These are phyloP conservation scores for Aspergillus sp. DNA, from an alignment of 2,329 filamentous ascomycete genomes.

Conservation along the genomic window DNA sequence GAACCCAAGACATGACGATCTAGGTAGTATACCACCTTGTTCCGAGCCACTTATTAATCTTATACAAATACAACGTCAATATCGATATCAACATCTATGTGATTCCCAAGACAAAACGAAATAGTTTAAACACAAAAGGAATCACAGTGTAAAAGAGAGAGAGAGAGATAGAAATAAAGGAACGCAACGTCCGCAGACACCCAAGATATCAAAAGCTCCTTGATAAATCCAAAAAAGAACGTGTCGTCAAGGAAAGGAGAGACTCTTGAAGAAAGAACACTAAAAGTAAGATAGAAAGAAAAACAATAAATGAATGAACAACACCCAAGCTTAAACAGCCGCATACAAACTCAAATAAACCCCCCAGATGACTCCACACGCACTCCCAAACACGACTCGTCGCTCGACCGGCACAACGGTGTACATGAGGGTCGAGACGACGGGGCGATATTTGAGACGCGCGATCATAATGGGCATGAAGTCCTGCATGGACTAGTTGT, in stretches of 20 bases:
- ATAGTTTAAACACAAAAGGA: too few relatives aligned
- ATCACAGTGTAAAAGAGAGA: too few relatives aligned
- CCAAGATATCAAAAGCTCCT: too few relatives aligned
- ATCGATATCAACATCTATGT: too few relatives aligned
- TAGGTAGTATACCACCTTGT: too few relatives aligned
- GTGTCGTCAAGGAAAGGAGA: not conserved
- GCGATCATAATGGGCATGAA: conserved; percentile 66
- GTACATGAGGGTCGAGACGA: conserved; percentile 69
- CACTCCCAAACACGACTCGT: conserved; percentile 68
- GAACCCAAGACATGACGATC: too few relatives aligned
- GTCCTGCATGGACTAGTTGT: conserved; percentile 41
- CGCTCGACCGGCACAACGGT: conserved; percentile 69
- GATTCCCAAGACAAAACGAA: too few relatives aligned
- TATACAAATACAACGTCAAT: too few relatives aligned
- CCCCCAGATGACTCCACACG: conserved; percentile 72
- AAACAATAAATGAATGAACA: not conserved
- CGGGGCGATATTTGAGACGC: conserved; percentile 71
- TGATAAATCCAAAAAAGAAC: too few relatives aligned
- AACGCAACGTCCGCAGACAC: too few relatives aligned
- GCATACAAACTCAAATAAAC: conserved; percentile 70
- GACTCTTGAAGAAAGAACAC: not conserved
- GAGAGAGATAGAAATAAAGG: too few relatives aligned
- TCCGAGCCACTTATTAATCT: too few relatives aligned
- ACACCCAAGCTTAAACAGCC: conserved; percentile 22
- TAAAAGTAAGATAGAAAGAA: not conserved